Base-by-base conservation (phyloP, 805 yeast genomes). In the Cyberlindnera euphorbiiphila region DNA sequence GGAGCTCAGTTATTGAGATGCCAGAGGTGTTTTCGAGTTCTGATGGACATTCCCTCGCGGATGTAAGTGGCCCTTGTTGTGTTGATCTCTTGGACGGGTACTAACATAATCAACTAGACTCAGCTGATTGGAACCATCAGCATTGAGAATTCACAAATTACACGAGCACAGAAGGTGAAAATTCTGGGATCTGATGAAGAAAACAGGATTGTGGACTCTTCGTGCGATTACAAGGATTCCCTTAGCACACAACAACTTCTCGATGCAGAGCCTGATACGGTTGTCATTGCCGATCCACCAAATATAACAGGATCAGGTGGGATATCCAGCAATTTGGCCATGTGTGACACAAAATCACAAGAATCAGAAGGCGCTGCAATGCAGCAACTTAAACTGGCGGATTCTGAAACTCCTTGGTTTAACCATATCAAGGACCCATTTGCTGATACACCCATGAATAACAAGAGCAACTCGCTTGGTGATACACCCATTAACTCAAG, bases 401-500 rank as follows among this genome's bases (percentile, higher is more conserved):
- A 47, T 13, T 21, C 46, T 3, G 44, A 44, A 13, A 48, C 49
- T n/a, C 54, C 60, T 4, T 53, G 56, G 50, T 36, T 64, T 13
- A 53, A 49, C 16, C 57, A 56, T 22, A 49, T 65, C 14, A 51
- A 45, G 19, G 57, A 68, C 41, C 73, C 73, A 6, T 68, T 68
- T 42, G 62, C 57, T 22, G 56, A 51, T 10, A 53, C 59, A 1
- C 56, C 57, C 5, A 19, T 29, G 8, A 25, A 10, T 21, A 25
- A 33, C 24, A 45, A 38, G 26, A 23, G 25, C n/a, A 32, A 20
- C n/a, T 34, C 37, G 15, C 21, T 48, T 15, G 41, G 39, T 5
- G 33, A 43, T 32, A 39, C 46, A 4, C 49, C 49, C n/a, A 14
- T 27, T 19, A 27, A 29, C 15, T 3, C 31, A 9, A 42, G 29